Conservation (phyloP, 2,329 filamentous ascomycete genomes). For the Alternaria triticimaculans region DNA sequence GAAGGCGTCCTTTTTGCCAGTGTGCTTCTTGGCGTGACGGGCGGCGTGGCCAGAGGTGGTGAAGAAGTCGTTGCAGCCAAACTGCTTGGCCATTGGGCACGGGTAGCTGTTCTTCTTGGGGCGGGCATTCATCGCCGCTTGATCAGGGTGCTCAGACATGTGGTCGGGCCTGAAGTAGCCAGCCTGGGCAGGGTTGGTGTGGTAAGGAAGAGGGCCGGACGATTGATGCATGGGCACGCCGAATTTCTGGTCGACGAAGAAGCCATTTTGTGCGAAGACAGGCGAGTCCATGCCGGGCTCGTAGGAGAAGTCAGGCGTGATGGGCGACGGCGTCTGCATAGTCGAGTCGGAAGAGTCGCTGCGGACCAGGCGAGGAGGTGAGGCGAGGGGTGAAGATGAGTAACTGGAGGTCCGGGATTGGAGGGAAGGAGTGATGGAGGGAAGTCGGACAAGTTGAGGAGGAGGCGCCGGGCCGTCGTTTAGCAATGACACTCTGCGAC, state of each 20-base stretch:
- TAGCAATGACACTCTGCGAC: constrained; percentile 59
- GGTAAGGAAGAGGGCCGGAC: constrained; percentile 32
- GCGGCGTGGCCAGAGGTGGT: constrained; percentile 87
- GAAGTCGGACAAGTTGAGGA: constrained; percentile 40
- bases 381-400: constrained; percentile 54
- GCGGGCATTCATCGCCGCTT: constrained; percentile 48
- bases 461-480: constrained; percentile 53
- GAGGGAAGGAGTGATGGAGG: constrained; percentile 45
- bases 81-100: constrained; percentile 74
- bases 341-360: constrained; percentile 56
- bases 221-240: constrained; percentile 32
- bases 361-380: constrained; percentile 55
- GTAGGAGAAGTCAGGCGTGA: constrained; percentile 52
- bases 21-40: constrained; percentile 84
- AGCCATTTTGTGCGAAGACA: constrained; percentile 34
- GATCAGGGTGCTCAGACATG: constrained; percentile 12
- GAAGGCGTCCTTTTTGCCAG: constrained; percentile 77
- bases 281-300: constrained; percentile 38
- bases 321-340: constrained; percentile 55
- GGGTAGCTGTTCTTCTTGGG: constrained; percentile 73
- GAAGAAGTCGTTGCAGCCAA: constrained; percentile 78
- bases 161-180: constrained; percentile 29
- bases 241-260: constrained; percentile 38
- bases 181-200: constrained; percentile 19
- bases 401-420: constrained; percentile 53